Conservation (phyloP, 106 monocot species). For the Chionographis japonica region DNA sequence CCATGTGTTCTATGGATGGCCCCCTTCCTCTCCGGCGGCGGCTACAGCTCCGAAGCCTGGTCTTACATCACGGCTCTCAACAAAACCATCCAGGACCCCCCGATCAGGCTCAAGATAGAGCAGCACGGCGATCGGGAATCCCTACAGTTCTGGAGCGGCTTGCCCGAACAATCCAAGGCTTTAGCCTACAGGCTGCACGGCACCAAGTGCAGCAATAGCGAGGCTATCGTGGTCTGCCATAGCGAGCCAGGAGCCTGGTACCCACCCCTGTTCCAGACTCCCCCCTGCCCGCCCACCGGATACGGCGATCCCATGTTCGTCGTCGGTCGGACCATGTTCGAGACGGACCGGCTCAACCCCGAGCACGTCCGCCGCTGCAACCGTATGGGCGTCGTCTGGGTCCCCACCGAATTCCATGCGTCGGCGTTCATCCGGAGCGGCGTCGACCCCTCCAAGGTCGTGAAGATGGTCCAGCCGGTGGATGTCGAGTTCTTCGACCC, state of each 20-base stretch:
- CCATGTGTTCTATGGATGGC: constrained; percentile 90
- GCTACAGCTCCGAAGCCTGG: constrained; percentile 82
- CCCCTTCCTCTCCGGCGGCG: constrained; percentile 66
- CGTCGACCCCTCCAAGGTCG: constrained; percentile 38
- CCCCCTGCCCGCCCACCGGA: constrained; percentile 54
- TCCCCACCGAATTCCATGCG: constrained; percentile 56
- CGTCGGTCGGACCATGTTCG: constrained; percentile 69
- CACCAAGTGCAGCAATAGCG: constrained; percentile 22
- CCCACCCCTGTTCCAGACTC: constrained; percentile 52
- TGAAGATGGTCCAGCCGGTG: constrained; percentile 48
- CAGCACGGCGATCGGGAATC: constrained; percentile 51
- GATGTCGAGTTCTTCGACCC: constrained; percentile 68
- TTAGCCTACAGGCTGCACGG: constrained; percentile 24
- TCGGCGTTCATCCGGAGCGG: constrained; percentile 38
- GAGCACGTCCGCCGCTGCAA: constrained; percentile 56
- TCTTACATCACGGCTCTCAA: constrained; percentile 40
- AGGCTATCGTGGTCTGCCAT: constrained; percentile 58
- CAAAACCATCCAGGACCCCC: not conserved
- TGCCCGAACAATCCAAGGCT: constrained; percentile 20
- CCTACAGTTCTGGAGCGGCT: constrained; percentile 49
- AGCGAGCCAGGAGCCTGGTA: constrained; percentile 72
- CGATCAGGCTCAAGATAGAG: constrained; percentile 27
- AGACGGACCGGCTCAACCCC: constrained; percentile 49
- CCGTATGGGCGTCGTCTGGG: constrained; percentile 58
- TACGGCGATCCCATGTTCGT: constrained; percentile 34